These are phyloP conservation scores for Helotiales sp. DNA, from an alignment of 2,329 filamentous ascomycete genomes.

Conservation along the genomic window DNA sequence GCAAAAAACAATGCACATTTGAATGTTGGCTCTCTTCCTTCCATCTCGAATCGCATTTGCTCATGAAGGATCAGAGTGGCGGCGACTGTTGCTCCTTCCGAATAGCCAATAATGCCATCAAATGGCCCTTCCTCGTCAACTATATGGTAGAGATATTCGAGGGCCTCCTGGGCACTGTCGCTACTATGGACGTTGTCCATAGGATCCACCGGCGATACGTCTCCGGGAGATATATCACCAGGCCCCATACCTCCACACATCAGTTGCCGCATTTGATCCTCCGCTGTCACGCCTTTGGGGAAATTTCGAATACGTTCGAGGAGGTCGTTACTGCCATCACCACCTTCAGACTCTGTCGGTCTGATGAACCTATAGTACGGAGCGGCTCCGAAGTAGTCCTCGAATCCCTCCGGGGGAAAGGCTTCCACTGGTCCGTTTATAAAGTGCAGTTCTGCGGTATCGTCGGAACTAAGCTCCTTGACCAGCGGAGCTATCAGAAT, in stretches of 20 bases:
- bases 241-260: too few relatives aligned
- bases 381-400: constrained; percentile 55
- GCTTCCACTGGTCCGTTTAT: constrained; percentile 52
- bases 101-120: constrained; percentile 61
- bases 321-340: constrained; percentile 23
- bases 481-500: constrained; percentile 44
- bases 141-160: constrained; percentile 41
- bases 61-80: constrained; percentile 55
- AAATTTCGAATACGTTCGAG: constrained; percentile 31
- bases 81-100: constrained; percentile 58
- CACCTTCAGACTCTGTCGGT: constrained; percentile 38
- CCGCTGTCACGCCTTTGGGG: constrained; percentile 28
- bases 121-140: constrained; percentile 47
- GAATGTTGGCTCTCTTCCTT: constrained; percentile 34
- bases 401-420: constrained; percentile 52
- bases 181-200: constrained; percentile 1
- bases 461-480: constrained; percentile 48
- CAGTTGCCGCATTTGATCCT: constrained; percentile 31
- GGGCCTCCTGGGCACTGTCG: constrained; percentile 20
- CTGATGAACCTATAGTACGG: constrained; percentile 58
- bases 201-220: background rate
- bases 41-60: constrained; percentile 37
- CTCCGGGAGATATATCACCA: too few relatives aligned
- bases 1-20: constrained; percentile 52
- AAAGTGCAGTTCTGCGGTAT: constrained; percentile 50